Evolutionary conservation across 2,329 filamentous ascomycete genomes (phyloP), one percentile per base, ranked within the genome.

Genomic region (Daldinia sp.): DNA sequence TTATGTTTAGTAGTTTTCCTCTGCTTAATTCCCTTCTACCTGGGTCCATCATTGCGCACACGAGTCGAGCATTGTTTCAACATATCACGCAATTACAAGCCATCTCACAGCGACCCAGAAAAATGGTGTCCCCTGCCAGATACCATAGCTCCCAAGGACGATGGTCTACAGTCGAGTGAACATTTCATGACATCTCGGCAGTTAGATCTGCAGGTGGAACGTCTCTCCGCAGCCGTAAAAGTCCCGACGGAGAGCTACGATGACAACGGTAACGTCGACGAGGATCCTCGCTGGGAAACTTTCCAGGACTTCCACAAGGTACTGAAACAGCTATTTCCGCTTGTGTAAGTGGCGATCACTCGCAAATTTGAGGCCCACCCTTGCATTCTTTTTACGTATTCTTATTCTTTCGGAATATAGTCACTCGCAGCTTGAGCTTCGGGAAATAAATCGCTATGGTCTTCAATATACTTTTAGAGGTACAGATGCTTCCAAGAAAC

Each of bases 221-320:
- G 67, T 23, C 64, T 69, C 19, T 57, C 64, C 7, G 53, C 56
- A 29, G 67, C 64, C 7, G 62, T 69, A 4, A 57, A 45, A 4
- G 59, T 69, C 8, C 67, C 67, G n/a, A 69, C 64, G 13, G 67
- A 69, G 50, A 69, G 67, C 53, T 87, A 82, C 65, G 85, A 88
- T 61, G 83, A 87, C 58, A 79, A 85, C 48, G 84, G 84, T 2
- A 73, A 77, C 2, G 79, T 86, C 21, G 82, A 81, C 15, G 73
- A 82, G 35, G 85, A 88, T 68, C 73, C 79, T 55, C 78, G 85
- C 53, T 87, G 84, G 84, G 75, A 82, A 32, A 78, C 83, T 0
- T 85, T 86, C 67, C 80, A 82, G 49, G 75, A 81, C 9, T 77
- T 87, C 4, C 80, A 84, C 53, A 68, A 79, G 2, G 81, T 66